phyloP scores from a whole-genome alignment of 2,329 filamentous ascomycete genomes.

The Botryotinia narcissicola region DNA sequence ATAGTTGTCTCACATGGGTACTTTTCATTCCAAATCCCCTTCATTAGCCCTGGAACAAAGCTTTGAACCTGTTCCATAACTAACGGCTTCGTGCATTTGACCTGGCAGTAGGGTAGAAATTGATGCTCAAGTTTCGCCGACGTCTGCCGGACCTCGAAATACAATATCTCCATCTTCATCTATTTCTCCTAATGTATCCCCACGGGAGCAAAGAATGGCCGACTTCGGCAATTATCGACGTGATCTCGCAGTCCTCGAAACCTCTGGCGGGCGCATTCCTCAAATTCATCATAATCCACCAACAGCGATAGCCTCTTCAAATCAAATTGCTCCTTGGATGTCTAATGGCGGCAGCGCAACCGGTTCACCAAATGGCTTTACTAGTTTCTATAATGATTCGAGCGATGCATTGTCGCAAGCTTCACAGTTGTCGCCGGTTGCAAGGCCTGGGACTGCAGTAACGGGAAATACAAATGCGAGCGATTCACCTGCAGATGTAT shows the following conservation, averaged over 20 bases:
- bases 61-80: constrained; percentile 36
- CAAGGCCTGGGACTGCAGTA: constrained; percentile 51
- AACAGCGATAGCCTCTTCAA: constrained; percentile 49
- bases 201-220: constrained; percentile 39
- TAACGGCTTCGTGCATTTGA: constrained; percentile 38
- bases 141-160: constrained; percentile 32
- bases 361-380: constrained; percentile 38
- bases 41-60: constrained; percentile 23
- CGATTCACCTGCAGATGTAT: constrained; percentile 60
- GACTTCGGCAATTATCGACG: constrained; percentile 69
- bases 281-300: constrained; percentile 59
- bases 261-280: constrained; percentile 54
- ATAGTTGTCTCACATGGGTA: constrained; percentile 8
- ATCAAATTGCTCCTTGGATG: constrained; percentile 56
- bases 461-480: constrained; percentile 49
- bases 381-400: constrained; percentile 71
- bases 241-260: constrained; percentile 67
- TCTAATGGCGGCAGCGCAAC: constrained; percentile 37
- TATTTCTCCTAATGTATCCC: constrained; percentile 38
- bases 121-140: constrained; percentile 39
- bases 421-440: constrained; percentile 69
- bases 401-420: constrained; percentile 66
- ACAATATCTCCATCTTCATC: constrained; percentile 32
- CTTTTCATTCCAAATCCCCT: background rate
- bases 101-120: constrained; percentile 35